Base-by-base conservation (phyloP, 1,139 yeast genomes). In the Kodamaea sp. region DNA sequence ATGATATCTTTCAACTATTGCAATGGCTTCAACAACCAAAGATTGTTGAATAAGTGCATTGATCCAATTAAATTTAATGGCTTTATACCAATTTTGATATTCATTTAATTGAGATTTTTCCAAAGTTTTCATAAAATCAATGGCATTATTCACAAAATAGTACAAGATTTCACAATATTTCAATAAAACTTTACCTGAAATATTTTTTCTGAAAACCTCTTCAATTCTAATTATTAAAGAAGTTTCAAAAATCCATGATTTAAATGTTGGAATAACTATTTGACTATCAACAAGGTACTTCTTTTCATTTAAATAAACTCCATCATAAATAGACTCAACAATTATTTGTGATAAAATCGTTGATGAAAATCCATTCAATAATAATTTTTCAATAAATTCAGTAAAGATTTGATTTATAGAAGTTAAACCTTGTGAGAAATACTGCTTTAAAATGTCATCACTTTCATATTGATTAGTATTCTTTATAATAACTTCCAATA, bases 1-100 rank as follows among this genome's bases (percentile, higher is more conserved):
- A 22, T 65, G 60, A 55, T 80, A 84, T 27, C 69, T 66, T 50
- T 87, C 95, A 1, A 88, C 78, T 32, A 88, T 69, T n/a, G 65
- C 63, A 12, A 82, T 59, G 0, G 90, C 87, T 29, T 79, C 79
- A 7, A 62, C 62, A 23, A 68, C 60, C 39, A 78, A 64, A 20
- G 73, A 75, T 36, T 72, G 60, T 8, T 63, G 57, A 15, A 81
- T 68, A 29, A 85, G 57, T 1, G 73, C 68, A 31, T 67, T 63
- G 22, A 82, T 74, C 94, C 94, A 81, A 15, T 54, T 47, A 6
- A 46, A 37, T 45, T 62, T 67, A 31, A 62, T 55, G 6, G 42
- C 38, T 10, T 54, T 55, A 47, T 65, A 70, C 74, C 75, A 71
- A 24, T 45, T 48, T 15, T 45, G 27, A 43, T 70, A 69, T n/a